A percentile compares a stretch with the other conserved stretches of the same genome.
Evolutionary conservation across 1,284 basidiomycete species (phyloP).

Genomic region (Ustilago trichophora): DNA sequence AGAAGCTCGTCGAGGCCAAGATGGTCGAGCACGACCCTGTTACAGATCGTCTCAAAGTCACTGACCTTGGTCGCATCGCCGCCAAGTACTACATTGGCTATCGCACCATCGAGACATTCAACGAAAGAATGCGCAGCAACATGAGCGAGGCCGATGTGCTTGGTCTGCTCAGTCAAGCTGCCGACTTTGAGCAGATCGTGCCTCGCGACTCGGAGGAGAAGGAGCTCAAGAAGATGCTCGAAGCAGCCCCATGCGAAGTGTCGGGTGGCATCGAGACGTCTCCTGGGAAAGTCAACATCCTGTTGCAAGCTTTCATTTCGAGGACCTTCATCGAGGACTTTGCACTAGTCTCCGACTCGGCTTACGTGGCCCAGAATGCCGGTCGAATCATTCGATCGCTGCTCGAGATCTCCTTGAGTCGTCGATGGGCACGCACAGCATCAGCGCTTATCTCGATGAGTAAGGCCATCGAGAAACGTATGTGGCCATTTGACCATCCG

Average conservation of each 20-base stretch:
- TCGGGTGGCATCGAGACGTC: conserved; percentile 81
- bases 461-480: conserved; percentile 76
- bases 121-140: conserved; percentile 78
- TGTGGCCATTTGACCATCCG: conserved; percentile 97
- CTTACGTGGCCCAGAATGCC: conserved; percentile 82
- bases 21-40: conserved; percentile 84
- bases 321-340: conserved; percentile 86
- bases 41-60: conserved; percentile 76
- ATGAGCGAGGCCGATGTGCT: conserved; percentile 97
- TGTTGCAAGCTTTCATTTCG: conserved; percentile 92
- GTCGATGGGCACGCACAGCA: conserved; percentile 86
- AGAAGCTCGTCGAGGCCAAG: conserved; percentile 76
- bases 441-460: conserved; percentile 86
- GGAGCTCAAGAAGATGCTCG: conserved; percentile 80
- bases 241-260: conserved; percentile 68
- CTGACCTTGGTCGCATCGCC: conserved; percentile 91
- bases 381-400: conserved; percentile 92
- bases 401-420: conserved; percentile 90
- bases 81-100: conserved; percentile 94
- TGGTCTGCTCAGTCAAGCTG: conserved; percentile 84
- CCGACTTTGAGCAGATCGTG: conserved; percentile 97
- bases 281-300: conserved; percentile 92
- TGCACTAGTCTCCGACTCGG: conserved; percentile 93
- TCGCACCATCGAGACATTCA: conserved; percentile 88
- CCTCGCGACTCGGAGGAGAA: conserved; percentile 86